phyloP scores from a whole-genome alignment of 23 red algal species.

The Agarophyton chilense region DNA sequence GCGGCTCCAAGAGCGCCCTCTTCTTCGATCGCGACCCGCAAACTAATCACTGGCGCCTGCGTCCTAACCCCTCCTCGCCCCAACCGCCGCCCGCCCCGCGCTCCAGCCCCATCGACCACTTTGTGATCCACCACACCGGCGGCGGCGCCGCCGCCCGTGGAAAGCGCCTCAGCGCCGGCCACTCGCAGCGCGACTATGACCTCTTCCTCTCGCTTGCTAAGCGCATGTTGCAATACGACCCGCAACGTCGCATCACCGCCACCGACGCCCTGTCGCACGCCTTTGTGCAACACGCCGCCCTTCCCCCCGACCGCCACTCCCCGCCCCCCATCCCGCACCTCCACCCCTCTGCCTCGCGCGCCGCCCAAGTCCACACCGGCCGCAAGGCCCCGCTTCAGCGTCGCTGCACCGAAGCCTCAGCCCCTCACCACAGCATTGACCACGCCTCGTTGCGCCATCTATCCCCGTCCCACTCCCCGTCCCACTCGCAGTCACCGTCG shows the following conservation, averaged over 20 bases:
- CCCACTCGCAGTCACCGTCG: too few species aligned
- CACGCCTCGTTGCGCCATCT: neutral
- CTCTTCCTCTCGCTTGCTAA: conserved; percentile 51
- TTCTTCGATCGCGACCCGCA: conserved; percentile 71
- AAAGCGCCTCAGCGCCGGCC: conserved; percentile 64
- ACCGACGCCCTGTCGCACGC: conserved; percentile 51
- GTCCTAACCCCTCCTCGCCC: neutral
- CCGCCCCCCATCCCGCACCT: conserved; percentile 19
- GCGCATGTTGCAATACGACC: conserved; percentile 73
- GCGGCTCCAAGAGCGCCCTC: conserved; percentile 48
- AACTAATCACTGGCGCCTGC: conserved; percentile 11
- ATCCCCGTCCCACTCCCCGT: too few species aligned
- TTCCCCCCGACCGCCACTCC: conserved; percentile 5
- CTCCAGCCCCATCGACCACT: conserved; percentile 28
- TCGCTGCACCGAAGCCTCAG: neutral
- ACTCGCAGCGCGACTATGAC: conserved; percentile 58
- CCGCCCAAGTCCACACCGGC: conserved; percentile 27
- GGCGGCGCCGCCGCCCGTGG: conserved; percentile 23
- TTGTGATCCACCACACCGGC: conserved; percentile 47
- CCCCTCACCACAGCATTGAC: too few species aligned
- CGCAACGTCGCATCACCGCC: conserved; percentile 51
- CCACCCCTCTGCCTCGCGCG: neutral
- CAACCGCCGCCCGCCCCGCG: neutral
- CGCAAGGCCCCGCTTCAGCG: conserved; percentile 54
- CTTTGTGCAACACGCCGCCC: conserved; percentile 44